Percentiles rank a stretch among this genome's conserved stretches.
Conservation (phyloP, 306 rosid genomes). For the Comarum palustre region DNA sequence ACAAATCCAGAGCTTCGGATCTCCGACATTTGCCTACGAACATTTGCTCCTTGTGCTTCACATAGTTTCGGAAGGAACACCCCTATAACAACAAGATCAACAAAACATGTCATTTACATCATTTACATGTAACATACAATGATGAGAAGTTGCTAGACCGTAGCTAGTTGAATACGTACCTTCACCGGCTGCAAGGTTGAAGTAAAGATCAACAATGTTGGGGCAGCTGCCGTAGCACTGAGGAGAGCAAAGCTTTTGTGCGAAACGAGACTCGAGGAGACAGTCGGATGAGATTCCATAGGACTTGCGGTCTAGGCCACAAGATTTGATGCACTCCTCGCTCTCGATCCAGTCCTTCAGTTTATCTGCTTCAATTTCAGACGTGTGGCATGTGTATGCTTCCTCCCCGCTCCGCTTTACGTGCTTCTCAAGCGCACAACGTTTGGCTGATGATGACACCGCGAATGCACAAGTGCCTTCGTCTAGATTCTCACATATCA, state of each 20-base stretch:
- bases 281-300: slow-evolving; percentile 75
- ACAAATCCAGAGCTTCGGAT: slow-evolving; percentile 58
- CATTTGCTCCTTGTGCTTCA: slow-evolving; percentile 48
- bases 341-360: slow-evolving; percentile 58
- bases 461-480: slow-evolving; percentile 64
- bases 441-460: slow-evolving; percentile 55
- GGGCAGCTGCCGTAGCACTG: slow-evolving; percentile 61
- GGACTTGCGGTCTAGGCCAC: slow-evolving; percentile 62
- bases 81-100: slow-evolving; percentile 31
- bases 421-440: slow-evolving; percentile 78
- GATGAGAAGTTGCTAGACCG: not conserved
- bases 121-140: not conserved
- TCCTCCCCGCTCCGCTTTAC: slow-evolving; percentile 61
- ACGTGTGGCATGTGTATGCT: slow-evolving; percentile 64
- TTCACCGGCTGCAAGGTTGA: slow-evolving; percentile 89
- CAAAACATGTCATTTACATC: not conserved
- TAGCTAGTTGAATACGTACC: slow-evolving; percentile 28
- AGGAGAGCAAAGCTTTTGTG: slow-evolving; percentile 62
- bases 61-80: slow-evolving; percentile 86
- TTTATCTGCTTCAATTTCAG: slow-evolving; percentile 68
- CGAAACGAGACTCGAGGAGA: slow-evolving; percentile 61
- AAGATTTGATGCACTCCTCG: slow-evolving; percentile 57
- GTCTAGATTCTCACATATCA: slow-evolving; percentile 57
- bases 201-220: slow-evolving; percentile 69
- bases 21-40: slow-evolving; percentile 65